Base-by-base conservation (phyloP, 2,329 filamentous ascomycete species). In the Trichoderma cornu-damae region DNA sequence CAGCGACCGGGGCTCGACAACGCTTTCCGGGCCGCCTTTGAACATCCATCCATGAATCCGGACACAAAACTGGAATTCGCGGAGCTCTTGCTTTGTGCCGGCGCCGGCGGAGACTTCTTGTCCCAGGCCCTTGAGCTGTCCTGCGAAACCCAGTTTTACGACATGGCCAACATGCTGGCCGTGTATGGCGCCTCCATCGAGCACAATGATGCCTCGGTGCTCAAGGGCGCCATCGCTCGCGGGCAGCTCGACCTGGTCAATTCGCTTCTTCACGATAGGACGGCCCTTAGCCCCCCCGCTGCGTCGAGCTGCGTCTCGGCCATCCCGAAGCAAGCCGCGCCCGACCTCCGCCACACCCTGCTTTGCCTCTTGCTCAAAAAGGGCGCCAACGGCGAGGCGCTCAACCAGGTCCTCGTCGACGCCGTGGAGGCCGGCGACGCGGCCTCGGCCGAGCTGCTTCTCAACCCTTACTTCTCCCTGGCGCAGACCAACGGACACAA, bases 11-110 rank as follows among this genome's bases (percentile, higher is more conserved):
- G 74, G 0, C 67, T 86, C 3, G 76, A 79, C 54, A 74, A 77
- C 22, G 78, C 80, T 9, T 81, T 85, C 38, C 69, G 70, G 2
- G 65, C 73, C 4, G 68, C 84, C 1, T 74, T 80, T 58, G 66
- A 72, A 1, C 75, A 78, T 48, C 65, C 74, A 2, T 74, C 75
- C 2, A 72, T 81, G 16, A 73, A 73, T 5, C 75, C 77, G 0
- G 73, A 75, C 28, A 75, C 78, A 30, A 83, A 80, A 63, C 68
- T 80, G 40, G 73, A 74, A 2, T 70, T 85, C 60, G 73, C 79
- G 0, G 81, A 86, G 64, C 69, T 83, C 2, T 65, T 86, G 1
- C 72, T 86, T 1, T 84, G 82, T 53, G 81, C 79, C 1, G 82
- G 83, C 0, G 81, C 82, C 1, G 70, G 73, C 11, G 83, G 83